Percentiles rank a stretch among this genome's conserved stretches.
Evolutionary conservation across 2,329 filamentous ascomycete species (phyloP).

Genomic region (Colletotrichum graminicola): DNA sequence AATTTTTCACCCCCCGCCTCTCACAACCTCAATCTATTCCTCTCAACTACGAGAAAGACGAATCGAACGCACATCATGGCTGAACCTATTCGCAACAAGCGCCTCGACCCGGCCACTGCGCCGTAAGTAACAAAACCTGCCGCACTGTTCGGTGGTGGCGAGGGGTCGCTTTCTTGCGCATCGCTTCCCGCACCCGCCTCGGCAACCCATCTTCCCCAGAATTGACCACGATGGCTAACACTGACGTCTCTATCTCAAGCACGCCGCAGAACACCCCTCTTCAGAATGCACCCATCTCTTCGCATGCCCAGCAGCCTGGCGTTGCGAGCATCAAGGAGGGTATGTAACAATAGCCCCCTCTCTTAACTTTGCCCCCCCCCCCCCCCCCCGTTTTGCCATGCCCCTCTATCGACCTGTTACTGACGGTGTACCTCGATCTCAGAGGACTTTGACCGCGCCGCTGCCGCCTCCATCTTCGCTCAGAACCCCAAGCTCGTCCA

Average conservation of each 20-base stretch:
- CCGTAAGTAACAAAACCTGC: constrained; percentile 62
- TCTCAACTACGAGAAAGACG: constrained; percentile 21
- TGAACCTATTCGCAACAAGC: constrained; percentile 74
- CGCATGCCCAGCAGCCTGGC: constrained; percentile 94
- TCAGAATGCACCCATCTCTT: constrained; percentile 96
- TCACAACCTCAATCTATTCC: constrained; percentile 16
- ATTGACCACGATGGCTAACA: constrained; percentile 41
- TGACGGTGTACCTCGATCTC: constrained; percentile 45
- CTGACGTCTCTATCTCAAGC: constrained; percentile 59
- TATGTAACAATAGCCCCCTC: constrained; percentile 61
- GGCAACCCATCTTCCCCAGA: not conserved
- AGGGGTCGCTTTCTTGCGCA: constrained; percentile 27
- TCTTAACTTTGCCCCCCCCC: not conserved
- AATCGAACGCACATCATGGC: constrained; percentile 61
- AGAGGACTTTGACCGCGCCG: constrained; percentile 92
- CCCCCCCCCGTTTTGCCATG: not conserved
- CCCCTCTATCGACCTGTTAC: constrained; percentile 42
- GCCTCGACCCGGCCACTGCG: constrained; percentile 67
- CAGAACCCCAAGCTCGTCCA: constrained; percentile 94
- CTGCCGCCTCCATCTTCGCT: constrained; percentile 93
- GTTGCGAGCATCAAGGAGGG: constrained; percentile 98
- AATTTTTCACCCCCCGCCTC: constrained; percentile 17
- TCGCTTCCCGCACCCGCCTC: constrained; percentile 35
- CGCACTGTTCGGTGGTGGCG: constrained; percentile 25
- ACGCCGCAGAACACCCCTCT: constrained; percentile 99